Evolutionary conservation across 495 filamentous ascomycete genomes (phyloP), one percentile per base, ranked within the genome.

Genomic region (Penicillium flavigenum): DNA sequence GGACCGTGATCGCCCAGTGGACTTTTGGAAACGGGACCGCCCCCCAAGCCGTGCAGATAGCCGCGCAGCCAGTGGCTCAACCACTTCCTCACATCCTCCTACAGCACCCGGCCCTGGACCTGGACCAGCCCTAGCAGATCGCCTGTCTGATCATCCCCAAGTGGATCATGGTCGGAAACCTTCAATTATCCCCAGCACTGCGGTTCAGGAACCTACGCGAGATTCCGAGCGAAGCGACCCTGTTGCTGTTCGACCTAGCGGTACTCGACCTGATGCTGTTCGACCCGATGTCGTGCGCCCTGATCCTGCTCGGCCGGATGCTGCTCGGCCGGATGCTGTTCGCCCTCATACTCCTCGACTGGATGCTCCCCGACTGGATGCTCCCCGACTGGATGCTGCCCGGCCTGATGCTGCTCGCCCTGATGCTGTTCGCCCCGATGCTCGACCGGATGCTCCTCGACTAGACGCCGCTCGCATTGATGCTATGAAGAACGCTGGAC

Each of bases 1-100:
- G 17, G 77, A 81, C 39, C 79, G 81, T 38, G 87, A 89, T 44
- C 80, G 85, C 39, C 85, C 87, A 14, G 71, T 76, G 20, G 84
- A 87, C 49, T 62, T 68, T 24, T 77, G 80, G 68, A 84, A 80
- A 62, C 77, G 82, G 53, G 79, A 82, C 19, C 72, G 58, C 20
- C 71, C 75, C 12, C 71, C 73, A 6, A 76, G 65, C 55, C 75
- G 78, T 29, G 60, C 72, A 43, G 76, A 77, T 22, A 76, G 64
- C 50, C 73, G 79, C 31, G 68, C 74, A 16, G 66, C 74, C 2
- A 68, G 67, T 11, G 68, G 61, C 36, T 64, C 73, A 8, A 60
- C 64, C n/a, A 51, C 52, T 1, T 52, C 61, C 16, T 64, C 71
- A 1, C 47, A 62, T 14, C 60, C 70, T 8, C 57, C 64, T 29